phyloP scores from a whole-genome alignment of 2,329 filamentous ascomycete genomes.

The Neonectria ditissima region DNA sequence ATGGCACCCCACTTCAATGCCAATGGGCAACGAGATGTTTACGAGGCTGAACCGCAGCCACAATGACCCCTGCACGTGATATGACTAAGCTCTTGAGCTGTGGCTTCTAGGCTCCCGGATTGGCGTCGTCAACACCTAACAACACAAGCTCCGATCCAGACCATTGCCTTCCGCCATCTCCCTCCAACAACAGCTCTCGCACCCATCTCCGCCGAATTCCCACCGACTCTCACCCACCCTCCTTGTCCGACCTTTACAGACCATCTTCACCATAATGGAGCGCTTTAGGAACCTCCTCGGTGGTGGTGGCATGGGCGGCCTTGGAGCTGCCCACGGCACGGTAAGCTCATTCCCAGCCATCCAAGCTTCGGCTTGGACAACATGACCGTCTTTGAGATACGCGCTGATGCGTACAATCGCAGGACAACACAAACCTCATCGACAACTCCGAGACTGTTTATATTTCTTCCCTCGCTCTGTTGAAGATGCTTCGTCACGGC shows the following conservation, averaged over 20 bases:
- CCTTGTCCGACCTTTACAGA: slow-evolving; percentile 18
- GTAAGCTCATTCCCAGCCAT: slow-evolving; percentile 47
- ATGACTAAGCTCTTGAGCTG: slow-evolving; percentile 45
- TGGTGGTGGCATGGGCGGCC: slow-evolving; percentile 76
- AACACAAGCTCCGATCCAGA: slow-evolving; percentile 41
- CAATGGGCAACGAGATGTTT: neutral
- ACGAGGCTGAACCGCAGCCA: slow-evolving; percentile 32
- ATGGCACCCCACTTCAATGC: neutral
- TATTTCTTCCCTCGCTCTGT: slow-evolving; percentile 94
- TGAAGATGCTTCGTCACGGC: slow-evolving; percentile 99
- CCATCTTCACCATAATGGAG: slow-evolving; percentile 73
- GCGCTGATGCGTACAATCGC: slow-evolving; percentile 26
- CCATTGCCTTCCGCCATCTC: slow-evolving; percentile 34
- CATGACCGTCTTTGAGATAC: slow-evolving; percentile 4
- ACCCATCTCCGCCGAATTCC: slow-evolving; percentile 6
- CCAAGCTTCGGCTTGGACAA: slow-evolving; percentile 22
- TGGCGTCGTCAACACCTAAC: slow-evolving; percentile 48
- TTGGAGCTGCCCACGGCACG: slow-evolving; percentile 60
- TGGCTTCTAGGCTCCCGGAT: slow-evolving; percentile 50
- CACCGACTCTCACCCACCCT: too few species aligned
- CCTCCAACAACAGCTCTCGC: slow-evolving; percentile 25
- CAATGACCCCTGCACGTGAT: slow-evolving; percentile 39
- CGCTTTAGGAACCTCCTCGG: slow-evolving; percentile 90
- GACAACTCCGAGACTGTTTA: slow-evolving; percentile 99
- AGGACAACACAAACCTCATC: slow-evolving; percentile 93